Base-by-base conservation (phyloP, 176 grass and related monocot species). In the Stipa capillata region DNA sequence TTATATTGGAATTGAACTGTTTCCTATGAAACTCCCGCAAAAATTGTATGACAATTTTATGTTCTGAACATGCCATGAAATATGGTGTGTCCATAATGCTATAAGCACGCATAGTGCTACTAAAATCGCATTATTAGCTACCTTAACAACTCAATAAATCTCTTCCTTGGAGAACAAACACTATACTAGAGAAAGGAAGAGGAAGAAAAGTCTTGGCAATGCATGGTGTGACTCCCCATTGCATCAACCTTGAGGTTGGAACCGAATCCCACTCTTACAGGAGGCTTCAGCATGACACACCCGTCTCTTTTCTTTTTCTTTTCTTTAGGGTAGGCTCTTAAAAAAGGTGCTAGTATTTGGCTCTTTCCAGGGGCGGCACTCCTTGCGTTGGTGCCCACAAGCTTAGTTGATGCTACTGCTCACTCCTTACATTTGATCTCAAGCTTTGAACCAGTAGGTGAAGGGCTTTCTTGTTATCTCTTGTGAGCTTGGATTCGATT, bases 361-460 rank as follows among this genome's bases (percentile, higher is more conserved):
- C 78, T 65, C 73, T 83, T 90, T 90, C 53, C 65, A 90, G 78
- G 83, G 64, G 57, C 37, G 40, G 73, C 74, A 85, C 57, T 57
- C 65, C 72, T 73, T 86, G 67, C 21, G 56, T 65, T 65, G 53
- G 83, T 64, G 53, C 65, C 65, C 74, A 72, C 65, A 69, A 21
- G 28, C 37, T 77, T 36, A 33, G 17, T 37, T 43, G 37, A 28
- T 41, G 65, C 36, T 72, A 79, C 24, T 59, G 54, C 65, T 78
- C 63, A 32, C 17, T 40, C 36, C 23, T 60, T 59, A 35, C 47
- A 55, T 40, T 52, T 53, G 56, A 41, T 83, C 33, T 73, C 72
- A 84, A 25, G 14, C 60, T 67, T 68, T 39, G 50, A 53, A 39
- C 51, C 72, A 20, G 59, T 27, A 63, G 58, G 57, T 13, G 41